Evolutionary conservation across 208 protist species (phyloP).

Genomic region (Trypanosoma theileri): DNA sequence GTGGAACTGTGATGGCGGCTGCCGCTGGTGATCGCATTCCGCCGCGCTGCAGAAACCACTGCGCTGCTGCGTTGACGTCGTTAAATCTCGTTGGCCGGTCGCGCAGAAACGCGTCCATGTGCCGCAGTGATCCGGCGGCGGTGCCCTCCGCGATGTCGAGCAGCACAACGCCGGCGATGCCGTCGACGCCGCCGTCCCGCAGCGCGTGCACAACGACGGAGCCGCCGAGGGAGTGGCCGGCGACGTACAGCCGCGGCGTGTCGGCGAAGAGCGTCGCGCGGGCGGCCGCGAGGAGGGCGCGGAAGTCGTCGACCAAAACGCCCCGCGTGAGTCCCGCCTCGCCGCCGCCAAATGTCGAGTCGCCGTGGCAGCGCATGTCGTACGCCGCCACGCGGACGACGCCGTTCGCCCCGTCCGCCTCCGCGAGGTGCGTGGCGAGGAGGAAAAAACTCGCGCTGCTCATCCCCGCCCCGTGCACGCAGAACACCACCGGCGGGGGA

Average conservation of each 20-base stretch:
- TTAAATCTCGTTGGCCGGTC: conserved; percentile 68
- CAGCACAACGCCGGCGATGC: conserved; percentile 68
- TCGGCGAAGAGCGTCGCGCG: conserved; percentile 39
- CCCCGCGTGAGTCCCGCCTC: conserved; percentile 68
- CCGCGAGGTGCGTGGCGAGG: conserved; percentile 33
- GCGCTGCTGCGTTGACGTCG: conserved; percentile 54
- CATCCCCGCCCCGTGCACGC: conserved; percentile 90
- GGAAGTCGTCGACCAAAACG: conserved; percentile 70
- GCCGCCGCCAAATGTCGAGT: conserved; percentile 59
- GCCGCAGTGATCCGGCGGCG: conserved; percentile 66
- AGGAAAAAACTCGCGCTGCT: conserved; percentile 69
- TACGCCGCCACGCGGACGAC: conserved; percentile 58
- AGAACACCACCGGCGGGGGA: conserved; percentile 71
- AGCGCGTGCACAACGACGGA: conserved; percentile 63
- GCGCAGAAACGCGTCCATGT: conserved; percentile 83
- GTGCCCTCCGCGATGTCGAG: conserved; percentile 92
- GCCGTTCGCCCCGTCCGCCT: background rate
- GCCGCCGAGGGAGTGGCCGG: conserved; percentile 90
- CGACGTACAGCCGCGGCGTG: conserved; percentile 52
- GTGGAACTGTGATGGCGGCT: conserved; percentile 71
- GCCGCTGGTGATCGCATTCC: conserved; percentile 68
- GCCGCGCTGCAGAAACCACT: conserved; percentile 78
- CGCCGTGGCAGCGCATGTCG: conserved; percentile 89
- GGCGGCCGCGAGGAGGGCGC: conserved; percentile 40
- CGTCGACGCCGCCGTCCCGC: conserved; percentile 27